Conservation (phyloP, 2,329 filamentous ascomycete genomes). For the Fusarium citri region DNA sequence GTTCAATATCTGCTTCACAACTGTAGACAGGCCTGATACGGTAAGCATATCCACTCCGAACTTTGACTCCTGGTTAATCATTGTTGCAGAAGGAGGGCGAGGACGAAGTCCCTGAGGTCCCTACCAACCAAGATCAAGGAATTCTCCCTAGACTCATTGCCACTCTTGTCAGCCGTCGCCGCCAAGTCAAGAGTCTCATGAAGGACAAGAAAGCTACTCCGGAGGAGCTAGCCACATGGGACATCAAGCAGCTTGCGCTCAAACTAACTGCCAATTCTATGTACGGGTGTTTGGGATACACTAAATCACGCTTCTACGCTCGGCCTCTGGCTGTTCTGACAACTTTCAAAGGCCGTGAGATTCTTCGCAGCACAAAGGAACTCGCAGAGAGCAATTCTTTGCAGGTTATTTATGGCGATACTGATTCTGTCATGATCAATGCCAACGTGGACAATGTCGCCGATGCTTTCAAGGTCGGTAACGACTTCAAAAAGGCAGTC, state of each 20-base stretch:
- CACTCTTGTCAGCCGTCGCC: conserved; percentile 87
- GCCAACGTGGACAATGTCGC: conserved; percentile 95
- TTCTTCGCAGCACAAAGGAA: conserved; percentile 94
- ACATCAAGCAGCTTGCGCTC: conserved; percentile 95
- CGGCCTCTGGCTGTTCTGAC: conserved; percentile 94
- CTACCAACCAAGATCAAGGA: conserved; percentile 80
- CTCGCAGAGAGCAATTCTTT: conserved; percentile 91
- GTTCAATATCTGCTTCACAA: conserved; percentile 99
- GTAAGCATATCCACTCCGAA: conserved; percentile 61
- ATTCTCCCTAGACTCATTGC: conserved; percentile 92
- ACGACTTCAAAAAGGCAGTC: conserved; percentile 94
- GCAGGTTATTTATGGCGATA: conserved; percentile 98
- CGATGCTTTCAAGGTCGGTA: conserved; percentile 89
- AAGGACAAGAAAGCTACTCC: conserved; percentile 88
- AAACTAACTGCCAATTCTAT: conserved; percentile 99
- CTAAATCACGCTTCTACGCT: conserved; percentile 96
- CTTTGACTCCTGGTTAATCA: conserved; percentile 45
- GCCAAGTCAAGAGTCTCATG: conserved; percentile 96
- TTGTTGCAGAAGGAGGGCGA: conserved; percentile 72
- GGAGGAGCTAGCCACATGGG: conserved; percentile 93
- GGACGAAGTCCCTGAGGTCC: conserved; percentile 89
- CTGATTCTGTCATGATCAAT: conserved; percentile 99
- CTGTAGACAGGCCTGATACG: conserved; percentile 80
- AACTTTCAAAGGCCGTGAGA: conserved; percentile 97
- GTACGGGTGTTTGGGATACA: conserved; percentile 98